Evolutionary conservation across 495 filamentous ascomycete genomes (phyloP).

Genomic region (Daldinia vernicosa): DNA sequence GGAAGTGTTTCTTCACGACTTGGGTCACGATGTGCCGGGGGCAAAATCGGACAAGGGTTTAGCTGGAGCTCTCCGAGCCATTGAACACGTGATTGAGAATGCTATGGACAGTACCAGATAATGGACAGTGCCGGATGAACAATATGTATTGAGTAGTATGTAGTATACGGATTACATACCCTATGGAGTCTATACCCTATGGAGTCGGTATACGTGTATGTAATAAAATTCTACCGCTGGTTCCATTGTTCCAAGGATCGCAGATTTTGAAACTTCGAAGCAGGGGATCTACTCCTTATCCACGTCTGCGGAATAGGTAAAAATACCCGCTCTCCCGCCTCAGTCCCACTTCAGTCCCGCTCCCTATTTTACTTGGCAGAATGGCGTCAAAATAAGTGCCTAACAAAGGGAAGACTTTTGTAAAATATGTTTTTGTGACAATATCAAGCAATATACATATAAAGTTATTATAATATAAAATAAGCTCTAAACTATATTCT

Average conservation of each 20-base stretch:
- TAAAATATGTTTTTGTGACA: too few relatives aligned
- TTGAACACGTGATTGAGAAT: constrained; percentile 31
- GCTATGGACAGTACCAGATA: constrained; percentile 16
- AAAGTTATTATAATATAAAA: too few relatives aligned
- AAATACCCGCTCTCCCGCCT: not conserved
- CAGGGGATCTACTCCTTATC: not conserved
- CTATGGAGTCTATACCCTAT: too few relatives aligned
- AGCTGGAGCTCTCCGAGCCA: constrained; percentile 28
- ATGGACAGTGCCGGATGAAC: not conserved
- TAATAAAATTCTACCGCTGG: constrained; percentile 11
- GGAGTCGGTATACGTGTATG: too few relatives aligned
- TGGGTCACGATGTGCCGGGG: constrained; percentile 35
- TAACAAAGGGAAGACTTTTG: too few relatives aligned
- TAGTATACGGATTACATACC: too few relatives aligned
- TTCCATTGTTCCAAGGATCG: constrained; percentile 15
- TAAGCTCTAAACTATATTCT: too few relatives aligned
- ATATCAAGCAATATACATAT: too few relatives aligned
- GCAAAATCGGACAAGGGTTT: constrained; percentile 33
- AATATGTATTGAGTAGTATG: not conserved
- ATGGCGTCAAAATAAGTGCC: too few relatives aligned
- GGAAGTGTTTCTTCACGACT: constrained; percentile 31
- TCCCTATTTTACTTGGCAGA: too few relatives aligned
- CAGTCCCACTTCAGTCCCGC: not conserved
- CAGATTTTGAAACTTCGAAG: constrained; percentile 12
- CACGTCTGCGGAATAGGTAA: not conserved